These are phyloP conservation scores for Debaryomyces sp. DNA, from an alignment of 1,139 yeast genomes.

Conservation along the genomic window DNA sequence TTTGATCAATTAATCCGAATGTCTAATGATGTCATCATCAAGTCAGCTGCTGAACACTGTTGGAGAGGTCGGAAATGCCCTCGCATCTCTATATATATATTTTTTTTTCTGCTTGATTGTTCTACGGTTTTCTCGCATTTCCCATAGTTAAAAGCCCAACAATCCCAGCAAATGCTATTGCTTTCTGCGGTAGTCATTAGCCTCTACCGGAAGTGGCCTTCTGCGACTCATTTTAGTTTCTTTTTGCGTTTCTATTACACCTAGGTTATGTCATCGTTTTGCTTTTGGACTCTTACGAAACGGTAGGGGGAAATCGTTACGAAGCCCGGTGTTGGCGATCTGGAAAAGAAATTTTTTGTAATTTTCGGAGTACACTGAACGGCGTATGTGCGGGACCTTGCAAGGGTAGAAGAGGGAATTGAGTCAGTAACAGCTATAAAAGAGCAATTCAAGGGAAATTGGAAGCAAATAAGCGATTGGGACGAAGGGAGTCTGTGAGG, in stretches of 20 bases:
- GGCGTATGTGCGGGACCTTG: neutral
- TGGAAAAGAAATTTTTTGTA: neutral
- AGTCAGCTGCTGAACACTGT: conserved; percentile 6
- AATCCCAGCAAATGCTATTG: neutral
- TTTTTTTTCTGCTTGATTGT: neutral
- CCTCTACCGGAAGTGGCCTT: neutral
- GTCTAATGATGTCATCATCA: conserved; percentile 6
- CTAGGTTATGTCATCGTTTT: neutral
- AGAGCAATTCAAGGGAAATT: neutral
- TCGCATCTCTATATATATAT: neutral
- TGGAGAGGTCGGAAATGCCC: neutral
- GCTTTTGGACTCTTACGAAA: neutral
- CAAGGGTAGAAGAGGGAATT: neutral
- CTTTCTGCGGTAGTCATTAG: neutral
- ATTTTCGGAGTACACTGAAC: neutral
- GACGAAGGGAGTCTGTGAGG: neutral
- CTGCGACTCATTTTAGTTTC: neutral
- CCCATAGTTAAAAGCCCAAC: neutral
- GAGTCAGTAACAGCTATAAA: neutral
- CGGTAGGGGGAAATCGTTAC: neutral
- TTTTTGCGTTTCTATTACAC: neutral
- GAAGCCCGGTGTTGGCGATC: neutral
- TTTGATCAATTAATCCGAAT: neutral
- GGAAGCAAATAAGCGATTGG: neutral
- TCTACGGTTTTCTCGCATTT: neutral